A percentile compares a stretch with the other conserved stretches of the same genome.
Conservation (phyloP, 352 stramenopile genomes). For the Phytophthora ohioensis region DNA sequence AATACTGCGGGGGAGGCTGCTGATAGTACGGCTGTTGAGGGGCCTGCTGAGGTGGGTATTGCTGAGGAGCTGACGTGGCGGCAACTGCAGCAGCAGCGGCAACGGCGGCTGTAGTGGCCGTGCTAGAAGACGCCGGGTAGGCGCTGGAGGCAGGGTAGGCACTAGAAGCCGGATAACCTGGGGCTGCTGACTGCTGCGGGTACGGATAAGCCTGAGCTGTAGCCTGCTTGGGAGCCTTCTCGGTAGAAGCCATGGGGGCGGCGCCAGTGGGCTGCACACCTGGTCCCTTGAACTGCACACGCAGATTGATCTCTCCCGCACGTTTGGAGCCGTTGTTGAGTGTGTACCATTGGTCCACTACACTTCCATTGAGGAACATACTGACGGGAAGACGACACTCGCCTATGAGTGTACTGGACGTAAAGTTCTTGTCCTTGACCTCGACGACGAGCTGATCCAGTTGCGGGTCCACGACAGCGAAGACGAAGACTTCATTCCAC, state of each 20-base stretch:
- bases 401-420: conserved; percentile 77
- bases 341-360: conserved; percentile 86
- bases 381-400: conserved; percentile 74
- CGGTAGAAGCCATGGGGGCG: conserved; percentile 17
- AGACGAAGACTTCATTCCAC: conserved; percentile 89
- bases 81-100: conserved; percentile 28
- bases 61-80: conserved; percentile 26
- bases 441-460: conserved; percentile 77
- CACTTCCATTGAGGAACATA: conserved; percentile 72
- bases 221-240: conserved; percentile 36
- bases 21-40: conserved; percentile 51
- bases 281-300: conserved; percentile 68
- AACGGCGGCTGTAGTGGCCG: conserved; percentile 17
- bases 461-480: conserved; percentile 76
- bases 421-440: conserved; percentile 90
- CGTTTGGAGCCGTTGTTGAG: conserved; percentile 71
- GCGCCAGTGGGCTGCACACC: conserved; percentile 27
- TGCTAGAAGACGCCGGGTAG: conserved; percentile 20
- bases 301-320: conserved; percentile 85
- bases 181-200: conserved; percentile 36
- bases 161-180: conserved; percentile 31
- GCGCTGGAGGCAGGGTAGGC: conserved; percentile 20
- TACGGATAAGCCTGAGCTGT: conserved; percentile 43
- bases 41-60: conserved; percentile 38
- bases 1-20: conserved; percentile 43